Percentiles rank a stretch among this genome's conserved stretches.
phyloP scores from a whole-genome alignment of 148 eudicot genomes.

The Selenicereus undatus region DNA sequence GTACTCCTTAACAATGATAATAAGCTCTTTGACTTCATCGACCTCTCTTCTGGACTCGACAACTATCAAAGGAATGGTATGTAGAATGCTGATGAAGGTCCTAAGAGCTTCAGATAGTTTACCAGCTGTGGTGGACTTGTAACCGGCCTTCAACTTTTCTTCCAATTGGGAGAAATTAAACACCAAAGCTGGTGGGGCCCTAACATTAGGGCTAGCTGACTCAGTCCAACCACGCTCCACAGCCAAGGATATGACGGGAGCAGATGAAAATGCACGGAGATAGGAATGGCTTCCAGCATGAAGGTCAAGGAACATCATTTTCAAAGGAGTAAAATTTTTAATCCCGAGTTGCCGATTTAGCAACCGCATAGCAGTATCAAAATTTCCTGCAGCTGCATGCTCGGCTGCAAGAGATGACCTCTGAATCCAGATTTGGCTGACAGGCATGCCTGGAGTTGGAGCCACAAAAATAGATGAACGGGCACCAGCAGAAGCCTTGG shows the following conservation, averaged over 20 bases:
- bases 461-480: conserved; percentile 51
- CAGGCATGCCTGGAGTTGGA: conserved; percentile 85
- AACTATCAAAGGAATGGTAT: conserved; percentile 81
- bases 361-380: conserved; percentile 89
- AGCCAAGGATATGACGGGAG: conserved; percentile 67
- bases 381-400: conserved; percentile 94
- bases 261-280: conserved; percentile 57
- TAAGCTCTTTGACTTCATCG: conserved; percentile 87
- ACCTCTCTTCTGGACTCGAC: conserved; percentile 88
- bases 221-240: conserved; percentile 88
- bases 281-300: conserved; percentile 73
- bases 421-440: conserved; percentile 89
- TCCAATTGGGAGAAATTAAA: conserved; percentile 75
- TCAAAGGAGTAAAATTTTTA: conserved; percentile 65
- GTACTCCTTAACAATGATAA: conserved; percentile 74
- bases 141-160: conserved; percentile 74
- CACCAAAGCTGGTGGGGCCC: conserved; percentile 74
- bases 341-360: conserved; percentile 81
- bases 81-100: conserved; percentile 56
- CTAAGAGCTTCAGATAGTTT: conserved; percentile 77
- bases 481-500: conserved; percentile 48
- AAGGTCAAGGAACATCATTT: conserved; percentile 71
- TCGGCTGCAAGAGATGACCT: conserved; percentile 89
- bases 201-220: conserved; percentile 67
- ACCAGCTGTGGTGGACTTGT: conserved; percentile 73